A percentile compares a stretch with the other conserved stretches of the same genome.
These are phyloP conservation scores for Aspergillus baeticus DNA, from an alignment of 495 filamentous ascomycete genomes.

Conservation along the genomic window DNA sequence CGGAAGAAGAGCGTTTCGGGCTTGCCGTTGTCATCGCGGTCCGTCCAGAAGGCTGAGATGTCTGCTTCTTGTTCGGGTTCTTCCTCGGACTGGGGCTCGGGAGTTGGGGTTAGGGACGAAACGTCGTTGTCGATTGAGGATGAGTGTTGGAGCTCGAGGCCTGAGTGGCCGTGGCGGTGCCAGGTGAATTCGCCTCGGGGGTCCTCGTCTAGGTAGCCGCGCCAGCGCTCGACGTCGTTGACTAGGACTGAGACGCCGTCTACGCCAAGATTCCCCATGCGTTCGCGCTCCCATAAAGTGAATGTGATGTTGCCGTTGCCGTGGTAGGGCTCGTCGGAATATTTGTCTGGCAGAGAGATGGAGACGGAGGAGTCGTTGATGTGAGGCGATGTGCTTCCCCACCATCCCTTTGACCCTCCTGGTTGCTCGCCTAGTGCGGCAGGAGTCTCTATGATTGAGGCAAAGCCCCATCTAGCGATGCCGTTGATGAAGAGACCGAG, in stretches of 20 bases:
- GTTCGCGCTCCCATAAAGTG: conserved; percentile 46
- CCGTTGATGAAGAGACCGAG: conserved; percentile 92
- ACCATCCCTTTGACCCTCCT: conserved; percentile 45
- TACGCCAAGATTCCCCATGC: conserved; percentile 62
- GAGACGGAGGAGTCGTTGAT: conserved; percentile 52
- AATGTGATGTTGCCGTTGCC: conserved; percentile 59
- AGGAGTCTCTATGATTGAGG: conserved; percentile 82
- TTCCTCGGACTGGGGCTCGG: background rate
- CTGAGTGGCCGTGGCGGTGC: conserved; percentile 45
- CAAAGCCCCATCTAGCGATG: conserved; percentile 90
- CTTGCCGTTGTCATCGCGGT: conserved; percentile 38
- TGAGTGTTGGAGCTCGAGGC: conserved; percentile 35
- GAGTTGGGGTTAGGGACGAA: background rate
- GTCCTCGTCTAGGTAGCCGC: conserved; percentile 56
- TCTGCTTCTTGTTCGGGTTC: background rate
- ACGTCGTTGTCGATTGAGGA: conserved; percentile 20
- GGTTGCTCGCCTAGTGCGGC: conserved; percentile 54
- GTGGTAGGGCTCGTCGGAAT: conserved; percentile 24
- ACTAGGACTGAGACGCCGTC: conserved; percentile 87
- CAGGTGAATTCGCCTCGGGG: conserved; percentile 43
- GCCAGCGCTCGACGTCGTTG: conserved; percentile 89
- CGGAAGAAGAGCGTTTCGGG: conserved; percentile 73
- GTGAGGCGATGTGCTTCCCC: conserved; percentile 66
- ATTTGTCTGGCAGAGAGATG: conserved; percentile 43
- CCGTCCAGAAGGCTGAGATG: conserved; percentile 24